These are phyloP conservation scores for Gossypium mustelinum DNA, from an alignment of 345 rosid species.

Conservation along the genomic window DNA sequence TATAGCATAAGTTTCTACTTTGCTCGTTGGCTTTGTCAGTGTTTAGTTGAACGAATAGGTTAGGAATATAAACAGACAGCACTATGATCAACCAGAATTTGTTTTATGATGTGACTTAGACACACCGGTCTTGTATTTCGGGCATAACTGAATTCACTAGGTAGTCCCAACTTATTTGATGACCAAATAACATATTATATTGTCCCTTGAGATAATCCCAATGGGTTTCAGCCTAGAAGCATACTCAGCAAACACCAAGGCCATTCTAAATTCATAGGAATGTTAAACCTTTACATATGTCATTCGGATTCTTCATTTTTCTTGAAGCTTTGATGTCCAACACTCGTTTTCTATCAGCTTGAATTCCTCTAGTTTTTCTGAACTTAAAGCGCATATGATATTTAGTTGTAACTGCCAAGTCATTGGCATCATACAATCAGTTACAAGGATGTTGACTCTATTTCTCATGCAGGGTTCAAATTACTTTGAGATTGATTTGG, in stretches of 20 bases:
- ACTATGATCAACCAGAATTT: background rate
- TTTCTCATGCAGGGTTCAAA: conserved; percentile 58
- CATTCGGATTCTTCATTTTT: no score
- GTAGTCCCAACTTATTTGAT: background rate
- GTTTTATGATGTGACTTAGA: background rate
- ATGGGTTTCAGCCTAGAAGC: no score
- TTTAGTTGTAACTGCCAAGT: background rate
- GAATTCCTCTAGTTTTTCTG: background rate
- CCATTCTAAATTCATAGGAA: no score
- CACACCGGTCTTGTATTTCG: background rate
- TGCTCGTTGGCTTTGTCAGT: background rate
- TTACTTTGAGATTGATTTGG: conserved; percentile 95
- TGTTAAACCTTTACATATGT: no score
- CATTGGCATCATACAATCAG: background rate
- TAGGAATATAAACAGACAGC: background rate
- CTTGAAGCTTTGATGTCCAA: no score
- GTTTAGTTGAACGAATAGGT: background rate
- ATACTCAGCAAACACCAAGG: no score
- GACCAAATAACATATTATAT: background rate
- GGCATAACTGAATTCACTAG: background rate
- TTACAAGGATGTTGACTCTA: background rate
- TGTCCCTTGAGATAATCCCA: background rate
- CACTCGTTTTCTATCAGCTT: background rate
- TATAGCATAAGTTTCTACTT: conserved; percentile 11
- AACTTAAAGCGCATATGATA: background rate